Evolutionary conservation across 441 rosid species (phyloP), one percentile per base, ranked within the genome.

Genomic region (Erysimum pusillum): DNA sequence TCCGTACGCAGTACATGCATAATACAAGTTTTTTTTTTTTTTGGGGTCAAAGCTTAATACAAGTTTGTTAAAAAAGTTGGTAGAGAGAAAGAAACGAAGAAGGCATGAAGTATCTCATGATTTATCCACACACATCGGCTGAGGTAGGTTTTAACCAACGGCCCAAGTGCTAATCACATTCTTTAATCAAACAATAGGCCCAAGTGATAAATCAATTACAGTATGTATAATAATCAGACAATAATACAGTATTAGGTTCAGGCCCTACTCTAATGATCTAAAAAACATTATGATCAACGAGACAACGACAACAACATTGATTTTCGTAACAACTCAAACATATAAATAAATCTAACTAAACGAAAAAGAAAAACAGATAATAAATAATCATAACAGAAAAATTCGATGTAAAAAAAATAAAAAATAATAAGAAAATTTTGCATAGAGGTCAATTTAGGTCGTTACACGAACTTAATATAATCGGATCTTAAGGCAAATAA

Each of bases 91-190:
- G n/a, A n/a, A n/a, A 25, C 28, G 28, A 25, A 25, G 28, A 25
- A 25, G 28, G 28, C 28, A 25, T 22, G 2, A 22, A 22, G 25
- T 2, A 1, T 22, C 25, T 22, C 25, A 22, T 22, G 25, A 22
- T 22, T 22, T 22, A 22, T 22, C 25, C 52, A 15, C 52, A 48
- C 52, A 48, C 11, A 48, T 8, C 4, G 20, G 51, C 51, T 46
- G 51, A 46, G 10, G 20, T 6, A 15, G 7, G 18, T 4, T 45
- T 45, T 2, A 46, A 46, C 8, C 17, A 6, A 52, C 28, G 32
- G 57, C 58, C 57, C 31, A 52, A 52, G 34, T 52, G 7, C 34
- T 22, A 52, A 11, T 22, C 58, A 52, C 8, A 52, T 52, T 52
- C 32, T 11, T 22, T 25, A 52, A 25, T 11, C 9, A 12, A 52